A percentile compares a stretch with the other conserved stretches of the same genome.
Conservation (phyloP, 2,329 filamentous ascomycete species). For the Escovopsis sp. region DNA sequence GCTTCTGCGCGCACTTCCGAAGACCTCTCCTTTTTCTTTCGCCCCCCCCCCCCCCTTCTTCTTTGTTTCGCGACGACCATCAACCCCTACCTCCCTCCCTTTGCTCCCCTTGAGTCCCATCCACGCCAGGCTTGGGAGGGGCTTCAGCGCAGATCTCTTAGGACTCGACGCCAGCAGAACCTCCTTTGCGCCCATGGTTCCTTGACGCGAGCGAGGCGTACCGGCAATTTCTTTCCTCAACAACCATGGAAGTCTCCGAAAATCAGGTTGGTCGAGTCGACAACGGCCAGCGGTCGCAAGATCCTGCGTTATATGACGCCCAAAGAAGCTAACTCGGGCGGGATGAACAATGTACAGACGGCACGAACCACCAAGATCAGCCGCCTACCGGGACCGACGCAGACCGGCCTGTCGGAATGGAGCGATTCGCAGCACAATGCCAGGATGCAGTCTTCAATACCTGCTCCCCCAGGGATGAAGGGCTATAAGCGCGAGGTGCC, state of each 20-base stretch:
- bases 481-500: conserved; percentile 36
- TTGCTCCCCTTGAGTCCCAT: not conserved
- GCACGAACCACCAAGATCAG: conserved; percentile 17
- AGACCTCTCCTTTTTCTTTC: not conserved
- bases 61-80: not conserved
- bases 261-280: conserved; percentile 13
- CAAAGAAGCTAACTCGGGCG: too few relatives aligned
- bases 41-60: not conserved
- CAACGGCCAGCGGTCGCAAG: too few relatives aligned
- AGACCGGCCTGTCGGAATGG: conserved; percentile 32
- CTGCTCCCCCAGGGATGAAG: conserved; percentile 23
- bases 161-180: conserved; percentile 5
- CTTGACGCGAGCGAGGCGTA: not conserved
- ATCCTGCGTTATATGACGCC: too few relatives aligned
- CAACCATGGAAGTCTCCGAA: conserved; percentile 19
- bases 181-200: not conserved
- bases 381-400: conserved; percentile 16
- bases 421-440: conserved; percentile 46
- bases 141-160: not conserved
- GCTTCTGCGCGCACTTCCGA: too few relatives aligned
- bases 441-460: conserved; percentile 28
- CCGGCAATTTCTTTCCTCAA: conserved; percentile 9
- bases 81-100: not conserved
- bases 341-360: conserved; percentile 6
- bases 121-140: too few relatives aligned